Conservation (phyloP, 306 rosid genomes). For the Cucurbita maxima region DNA sequence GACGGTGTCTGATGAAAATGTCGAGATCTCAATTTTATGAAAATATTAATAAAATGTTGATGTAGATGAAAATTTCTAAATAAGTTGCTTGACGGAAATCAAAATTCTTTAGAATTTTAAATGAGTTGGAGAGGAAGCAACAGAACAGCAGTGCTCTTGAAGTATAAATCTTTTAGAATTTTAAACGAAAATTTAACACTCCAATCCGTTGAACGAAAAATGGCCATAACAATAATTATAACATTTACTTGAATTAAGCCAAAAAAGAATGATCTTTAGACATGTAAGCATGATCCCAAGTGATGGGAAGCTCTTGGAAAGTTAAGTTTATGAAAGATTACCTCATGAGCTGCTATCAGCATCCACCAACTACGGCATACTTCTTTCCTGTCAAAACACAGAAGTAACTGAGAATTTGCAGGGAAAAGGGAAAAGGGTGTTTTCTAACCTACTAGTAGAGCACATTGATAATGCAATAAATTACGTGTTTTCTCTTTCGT, state of each 20-base stretch:
- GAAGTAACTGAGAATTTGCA: constrained; percentile 7
- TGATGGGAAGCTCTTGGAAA: background rate
- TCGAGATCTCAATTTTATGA: too few relatives aligned
- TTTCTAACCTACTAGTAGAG: background rate
- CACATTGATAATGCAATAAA: background rate
- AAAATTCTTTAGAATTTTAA: too few relatives aligned
- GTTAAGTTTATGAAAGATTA: background rate
- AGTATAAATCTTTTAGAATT: too few relatives aligned
- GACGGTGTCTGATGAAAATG: too few relatives aligned
- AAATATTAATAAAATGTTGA: too few relatives aligned
- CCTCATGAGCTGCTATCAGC: background rate
- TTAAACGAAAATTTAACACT: too few relatives aligned
- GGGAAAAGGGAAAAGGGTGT: background rate
- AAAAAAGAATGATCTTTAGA: too few relatives aligned
- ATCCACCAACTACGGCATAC: constrained; percentile 14
- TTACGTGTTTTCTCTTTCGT: constrained; percentile 68
- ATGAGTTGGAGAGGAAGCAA: background rate
- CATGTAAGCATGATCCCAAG: background rate
- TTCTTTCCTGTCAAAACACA: constrained; percentile 32
- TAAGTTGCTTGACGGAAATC: too few relatives aligned
- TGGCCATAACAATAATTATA: too few relatives aligned
- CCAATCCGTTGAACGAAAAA: too few relatives aligned
- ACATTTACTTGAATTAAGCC: too few relatives aligned
- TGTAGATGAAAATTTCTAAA: too few relatives aligned
- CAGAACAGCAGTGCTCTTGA: background rate